phyloP scores from a whole-genome alignment of 352 stramenopile genomes.

The Aphanomyces invadans region DNA sequence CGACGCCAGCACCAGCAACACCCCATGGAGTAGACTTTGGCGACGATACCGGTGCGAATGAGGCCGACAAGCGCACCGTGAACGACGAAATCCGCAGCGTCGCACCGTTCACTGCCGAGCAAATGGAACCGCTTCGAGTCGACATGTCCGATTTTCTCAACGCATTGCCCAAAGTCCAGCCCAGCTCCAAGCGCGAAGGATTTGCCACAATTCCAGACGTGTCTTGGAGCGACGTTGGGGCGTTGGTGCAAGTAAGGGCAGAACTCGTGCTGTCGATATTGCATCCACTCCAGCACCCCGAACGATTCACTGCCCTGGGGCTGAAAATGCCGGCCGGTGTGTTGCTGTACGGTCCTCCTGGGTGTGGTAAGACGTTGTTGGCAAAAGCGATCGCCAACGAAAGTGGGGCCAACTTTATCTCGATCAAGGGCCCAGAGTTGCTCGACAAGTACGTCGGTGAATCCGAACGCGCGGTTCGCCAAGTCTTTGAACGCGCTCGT shows the following conservation, averaged over 20 bases:
- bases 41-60: background rate
- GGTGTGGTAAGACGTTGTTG: constrained; percentile 98
- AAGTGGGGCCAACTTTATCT: constrained; percentile 98
- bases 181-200: constrained; percentile 96
- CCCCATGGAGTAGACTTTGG: background rate
- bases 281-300: constrained; percentile 95
- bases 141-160: constrained; percentile 96
- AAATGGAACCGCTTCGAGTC: constrained; percentile 90
- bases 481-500: constrained; percentile 97
- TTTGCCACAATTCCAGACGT: constrained; percentile 98
- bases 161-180: constrained; percentile 95
- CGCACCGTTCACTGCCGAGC: constrained; percentile 79
- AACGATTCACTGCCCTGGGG: constrained; percentile 91
- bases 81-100: constrained; percentile 54
- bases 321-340: constrained; percentile 95
- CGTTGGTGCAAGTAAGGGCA: constrained; percentile 70
- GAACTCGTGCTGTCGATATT: constrained; percentile 95
- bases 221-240: constrained; percentile 97
- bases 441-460: constrained; percentile 99
- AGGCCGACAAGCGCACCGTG: too few relatives aligned
- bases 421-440: constrained; percentile 97
- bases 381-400: constrained; percentile 98
- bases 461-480: constrained; percentile 91
- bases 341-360: constrained; percentile 95
- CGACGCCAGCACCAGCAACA: constrained; percentile 11